A percentile compares a stretch with the other conserved stretches of the same genome.
Evolutionary conservation across 805 yeast species (phyloP).

Genomic region (Starmerella vaccinii): DNA sequence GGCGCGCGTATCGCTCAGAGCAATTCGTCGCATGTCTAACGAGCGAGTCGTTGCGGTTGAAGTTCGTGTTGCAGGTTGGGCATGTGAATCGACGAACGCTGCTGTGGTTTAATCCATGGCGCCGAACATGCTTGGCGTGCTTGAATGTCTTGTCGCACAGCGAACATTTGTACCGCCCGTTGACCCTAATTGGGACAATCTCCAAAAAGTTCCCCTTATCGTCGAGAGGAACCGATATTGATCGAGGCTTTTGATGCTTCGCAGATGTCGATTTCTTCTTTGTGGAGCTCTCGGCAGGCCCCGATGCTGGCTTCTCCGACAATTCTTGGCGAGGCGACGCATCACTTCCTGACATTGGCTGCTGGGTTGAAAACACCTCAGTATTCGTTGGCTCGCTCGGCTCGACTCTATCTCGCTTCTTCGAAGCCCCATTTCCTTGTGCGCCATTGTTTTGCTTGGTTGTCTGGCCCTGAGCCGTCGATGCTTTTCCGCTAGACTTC

Average conservation of each 20-base stretch:
- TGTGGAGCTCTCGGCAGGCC: too few species aligned
- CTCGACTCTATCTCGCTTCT: too few species aligned
- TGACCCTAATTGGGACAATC: slow-evolving; percentile 8
- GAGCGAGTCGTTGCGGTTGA: slow-evolving; percentile 20
- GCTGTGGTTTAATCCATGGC: slow-evolving; percentile 21
- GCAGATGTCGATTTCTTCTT: too few species aligned
- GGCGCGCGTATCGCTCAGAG: background rate
- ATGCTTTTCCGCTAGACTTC: too few species aligned
- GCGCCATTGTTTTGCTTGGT: too few species aligned
- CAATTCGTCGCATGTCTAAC: slow-evolving; percentile 16
- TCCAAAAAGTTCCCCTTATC: background rate
- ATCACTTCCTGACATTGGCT: too few species aligned
- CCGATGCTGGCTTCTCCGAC: too few species aligned
- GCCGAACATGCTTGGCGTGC: slow-evolving; percentile 21
- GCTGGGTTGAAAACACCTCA: too few species aligned
- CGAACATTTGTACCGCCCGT: slow-evolving; percentile 21
- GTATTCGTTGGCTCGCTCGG: too few species aligned
- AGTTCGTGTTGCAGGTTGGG: slow-evolving; percentile 14
- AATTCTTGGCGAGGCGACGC: too few species aligned
- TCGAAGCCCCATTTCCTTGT: too few species aligned
- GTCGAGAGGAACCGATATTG: background rate
- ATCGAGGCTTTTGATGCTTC: background rate
- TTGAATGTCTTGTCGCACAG: slow-evolving; percentile 20
- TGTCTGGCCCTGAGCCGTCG: too few species aligned
- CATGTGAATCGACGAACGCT: slow-evolving; percentile 15